These are phyloP conservation scores for Hordeum vulgare DNA, from an alignment of 176 grass and related monocot species.

Conservation along the genomic window DNA sequence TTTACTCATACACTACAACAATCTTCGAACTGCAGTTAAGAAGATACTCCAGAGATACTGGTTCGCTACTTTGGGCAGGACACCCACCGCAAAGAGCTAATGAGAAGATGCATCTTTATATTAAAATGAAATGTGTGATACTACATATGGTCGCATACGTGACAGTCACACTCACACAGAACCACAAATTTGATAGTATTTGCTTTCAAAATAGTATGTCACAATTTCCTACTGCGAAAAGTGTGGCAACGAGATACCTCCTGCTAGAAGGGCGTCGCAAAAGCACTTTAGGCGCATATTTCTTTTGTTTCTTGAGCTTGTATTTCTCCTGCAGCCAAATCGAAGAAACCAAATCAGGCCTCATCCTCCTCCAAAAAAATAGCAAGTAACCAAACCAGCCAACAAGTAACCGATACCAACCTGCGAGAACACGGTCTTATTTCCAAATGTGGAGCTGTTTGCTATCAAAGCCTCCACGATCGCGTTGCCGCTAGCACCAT, in stretches of 20 bases:
- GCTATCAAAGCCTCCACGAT: constrained; percentile 94
- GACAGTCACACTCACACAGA: not conserved
- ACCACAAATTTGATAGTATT: not conserved
- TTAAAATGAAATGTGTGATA: not conserved
- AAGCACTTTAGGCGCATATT: constrained; percentile 94
- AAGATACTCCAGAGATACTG: not conserved
- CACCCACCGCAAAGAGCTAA: not conserved
- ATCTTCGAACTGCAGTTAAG: not conserved
- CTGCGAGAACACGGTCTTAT: constrained; percentile 85
- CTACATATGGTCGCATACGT: not conserved
- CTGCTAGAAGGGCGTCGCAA: constrained; percentile 61
- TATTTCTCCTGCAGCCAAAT: constrained; percentile 78
- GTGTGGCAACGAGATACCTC: constrained; percentile 39
- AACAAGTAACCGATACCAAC: constrained; percentile 12
- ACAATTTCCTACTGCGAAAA: not conserved
- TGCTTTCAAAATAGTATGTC: not conserved
- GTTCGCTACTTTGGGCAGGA: not conserved
- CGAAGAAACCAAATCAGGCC: not conserved
- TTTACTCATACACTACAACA: not conserved
- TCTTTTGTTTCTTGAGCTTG: constrained; percentile 98
- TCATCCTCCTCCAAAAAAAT: not conserved
- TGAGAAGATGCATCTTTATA: not conserved
- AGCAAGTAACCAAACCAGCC: not conserved
- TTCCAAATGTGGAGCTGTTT: constrained; percentile 83
- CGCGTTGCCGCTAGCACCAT: constrained; percentile 69